Conservation (phyloP, 371 early-diverging fungal species). For the Mucor plumbeus region DNA sequence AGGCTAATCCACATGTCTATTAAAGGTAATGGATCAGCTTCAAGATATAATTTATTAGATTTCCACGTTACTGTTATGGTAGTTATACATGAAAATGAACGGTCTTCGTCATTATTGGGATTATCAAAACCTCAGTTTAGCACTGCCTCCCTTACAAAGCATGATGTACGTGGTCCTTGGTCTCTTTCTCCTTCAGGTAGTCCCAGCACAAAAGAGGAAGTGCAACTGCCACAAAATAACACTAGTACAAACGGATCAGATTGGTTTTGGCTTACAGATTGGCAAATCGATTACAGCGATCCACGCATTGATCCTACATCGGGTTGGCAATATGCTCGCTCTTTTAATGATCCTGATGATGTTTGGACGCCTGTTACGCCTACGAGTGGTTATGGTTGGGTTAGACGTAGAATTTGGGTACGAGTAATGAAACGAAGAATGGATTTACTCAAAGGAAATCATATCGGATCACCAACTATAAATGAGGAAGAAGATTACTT, state of each 20-base stretch:
- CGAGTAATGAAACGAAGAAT: constrained; percentile 71
- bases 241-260: constrained; percentile 20
- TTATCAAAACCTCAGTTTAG: constrained; percentile 56
- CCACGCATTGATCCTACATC: constrained; percentile 60
- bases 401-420: constrained; percentile 74
- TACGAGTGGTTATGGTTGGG: constrained; percentile 58
- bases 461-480: constrained; percentile 19
- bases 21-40: constrained; percentile 17
- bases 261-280: constrained; percentile 86
- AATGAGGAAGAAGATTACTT: constrained; percentile 28
- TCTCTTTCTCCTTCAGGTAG: constrained; percentile 52
- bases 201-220: constrained; percentile 55
- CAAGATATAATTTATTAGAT: constrained; percentile 44
- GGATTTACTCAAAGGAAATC: constrained; percentile 46
- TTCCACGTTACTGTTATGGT: constrained; percentile 66
- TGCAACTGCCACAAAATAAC: constrained; percentile 47
- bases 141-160: constrained; percentile 46
- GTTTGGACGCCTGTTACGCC: constrained; percentile 59
- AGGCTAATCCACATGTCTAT: neutral
- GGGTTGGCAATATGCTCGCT: constrained; percentile 72
- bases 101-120: constrained; percentile 53
- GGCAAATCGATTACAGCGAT: constrained; percentile 71
- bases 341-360: constrained; percentile 56
- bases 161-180: constrained; percentile 65
- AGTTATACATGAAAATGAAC: constrained; percentile 69